These are phyloP conservation scores for Fusarium denticulatum DNA, from an alignment of 2,329 filamentous ascomycete genomes.

Conservation along the genomic window DNA sequence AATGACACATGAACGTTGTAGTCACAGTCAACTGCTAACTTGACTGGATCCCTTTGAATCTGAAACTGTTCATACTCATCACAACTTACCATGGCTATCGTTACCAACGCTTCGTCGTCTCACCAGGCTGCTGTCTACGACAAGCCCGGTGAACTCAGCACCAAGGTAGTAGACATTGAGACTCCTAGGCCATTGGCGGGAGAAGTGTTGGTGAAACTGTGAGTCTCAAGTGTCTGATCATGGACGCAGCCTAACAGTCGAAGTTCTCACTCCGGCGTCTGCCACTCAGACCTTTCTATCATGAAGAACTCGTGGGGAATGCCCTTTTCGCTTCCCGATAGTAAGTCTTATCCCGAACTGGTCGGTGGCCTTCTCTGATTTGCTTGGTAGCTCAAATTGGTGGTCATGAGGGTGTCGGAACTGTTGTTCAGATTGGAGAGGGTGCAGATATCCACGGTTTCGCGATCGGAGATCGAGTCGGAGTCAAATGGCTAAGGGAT, in stretches of 20 bases:
- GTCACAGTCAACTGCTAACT: too few species aligned
- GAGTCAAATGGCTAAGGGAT: background rate
- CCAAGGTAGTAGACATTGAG: background rate
- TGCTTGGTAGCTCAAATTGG: background rate
- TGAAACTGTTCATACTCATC: too few species aligned
- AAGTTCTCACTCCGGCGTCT: background rate
- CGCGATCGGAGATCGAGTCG: background rate
- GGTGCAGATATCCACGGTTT: background rate
- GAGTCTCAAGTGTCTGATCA: too few species aligned
- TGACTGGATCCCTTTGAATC: too few species aligned
- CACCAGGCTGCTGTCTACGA: background rate
- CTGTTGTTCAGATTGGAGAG: background rate
- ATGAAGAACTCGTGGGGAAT: background rate
- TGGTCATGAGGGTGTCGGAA: background rate
- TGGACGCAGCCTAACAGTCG: rapidly evolving
- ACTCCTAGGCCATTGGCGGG: background rate
- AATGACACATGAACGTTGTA: too few species aligned
- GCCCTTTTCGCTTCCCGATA: background rate
- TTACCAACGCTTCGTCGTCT: rapidly evolving
- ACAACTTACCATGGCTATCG: background rate
- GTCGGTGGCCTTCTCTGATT: rapidly evolving
- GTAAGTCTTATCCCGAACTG: rapidly evolving
- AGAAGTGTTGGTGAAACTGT: background rate
- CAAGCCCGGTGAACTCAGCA: background rate
- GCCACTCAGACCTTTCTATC: background rate